Evolutionary conservation across 805 yeast species (phyloP).

Genomic region (Candida loeiensis): DNA sequence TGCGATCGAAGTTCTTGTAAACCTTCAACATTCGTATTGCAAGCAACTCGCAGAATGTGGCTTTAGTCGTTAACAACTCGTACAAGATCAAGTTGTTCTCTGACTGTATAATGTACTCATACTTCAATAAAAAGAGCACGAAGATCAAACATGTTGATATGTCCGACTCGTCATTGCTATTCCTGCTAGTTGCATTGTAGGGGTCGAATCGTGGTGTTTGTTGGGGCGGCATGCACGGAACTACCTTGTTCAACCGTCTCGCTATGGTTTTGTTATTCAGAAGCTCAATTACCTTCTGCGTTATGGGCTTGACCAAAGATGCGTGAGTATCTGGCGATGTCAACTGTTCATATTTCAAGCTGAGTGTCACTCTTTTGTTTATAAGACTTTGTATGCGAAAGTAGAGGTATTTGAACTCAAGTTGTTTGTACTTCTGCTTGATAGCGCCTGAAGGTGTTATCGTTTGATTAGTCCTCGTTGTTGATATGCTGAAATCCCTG

Average conservation of each 20-base stretch:
- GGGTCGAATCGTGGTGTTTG: conserved; percentile 21
- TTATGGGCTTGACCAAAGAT: conserved; percentile 46
- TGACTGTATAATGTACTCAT: conserved; percentile 38
- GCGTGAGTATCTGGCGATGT: conserved; percentile 49
- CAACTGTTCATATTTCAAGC: conserved; percentile 49
- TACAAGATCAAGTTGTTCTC: conserved; percentile 35
- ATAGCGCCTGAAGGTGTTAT: conserved; percentile 1
- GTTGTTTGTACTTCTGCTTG: conserved; percentile 20
- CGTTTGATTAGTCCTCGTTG: conserved; percentile 5
- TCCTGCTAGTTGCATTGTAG: conserved; percentile 7
- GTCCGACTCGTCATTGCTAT: conserved; percentile 3
- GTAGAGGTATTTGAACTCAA: conserved; percentile 38
- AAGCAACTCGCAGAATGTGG: conserved; percentile 50
- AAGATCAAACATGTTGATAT: conserved; percentile 24
- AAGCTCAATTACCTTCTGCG: conserved; percentile 35
- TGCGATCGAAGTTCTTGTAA: conserved; percentile 39
- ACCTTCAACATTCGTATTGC: conserved; percentile 49
- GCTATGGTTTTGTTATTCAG: conserved; percentile 35
- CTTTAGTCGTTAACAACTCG: conserved; percentile 41
- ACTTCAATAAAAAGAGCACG: conserved; percentile 31
- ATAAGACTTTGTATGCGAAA: conserved; percentile 41
- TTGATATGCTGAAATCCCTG: conserved; percentile 7
- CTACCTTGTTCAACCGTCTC: conserved; percentile 31
- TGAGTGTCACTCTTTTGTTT: conserved; percentile 38
- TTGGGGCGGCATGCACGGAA: conserved; percentile 21